Evolutionary conservation across 805 yeast genomes (phyloP).

Genomic region (Spencermartinsiella europaea): DNA sequence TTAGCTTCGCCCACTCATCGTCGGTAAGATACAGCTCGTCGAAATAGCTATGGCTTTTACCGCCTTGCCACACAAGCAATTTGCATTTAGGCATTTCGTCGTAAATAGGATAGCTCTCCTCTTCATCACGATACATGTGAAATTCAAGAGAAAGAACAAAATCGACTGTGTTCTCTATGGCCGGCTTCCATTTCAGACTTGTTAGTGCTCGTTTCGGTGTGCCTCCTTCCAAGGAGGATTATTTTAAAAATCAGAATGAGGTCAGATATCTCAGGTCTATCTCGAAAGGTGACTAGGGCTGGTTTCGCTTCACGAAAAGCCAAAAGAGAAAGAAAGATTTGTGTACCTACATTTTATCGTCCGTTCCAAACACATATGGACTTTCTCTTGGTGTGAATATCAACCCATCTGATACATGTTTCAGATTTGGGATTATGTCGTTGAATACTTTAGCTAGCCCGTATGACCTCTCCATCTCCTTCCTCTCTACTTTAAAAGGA

Average conservation of each 20-base stretch:
- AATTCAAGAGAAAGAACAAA: conserved; percentile 66
- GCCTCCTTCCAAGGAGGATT: no score
- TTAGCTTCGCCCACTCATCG: conserved; percentile 76
- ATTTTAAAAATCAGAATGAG: no score
- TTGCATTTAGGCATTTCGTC: conserved; percentile 70
- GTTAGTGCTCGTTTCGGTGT: no score
- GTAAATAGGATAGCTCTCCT: conserved; percentile 63
- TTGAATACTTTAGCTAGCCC: conserved; percentile 70
- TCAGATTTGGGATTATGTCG: conserved; percentile 58
- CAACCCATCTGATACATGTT: conserved; percentile 90
- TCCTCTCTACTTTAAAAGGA: conserved; percentile 82
- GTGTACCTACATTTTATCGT: conserved; percentile 47
- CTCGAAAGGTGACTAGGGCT: no score
- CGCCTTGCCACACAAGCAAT: conserved; percentile 75
- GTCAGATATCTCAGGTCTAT: background rate
- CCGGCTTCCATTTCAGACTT: conserved; percentile 89
- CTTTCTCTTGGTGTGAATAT: conserved; percentile 88
- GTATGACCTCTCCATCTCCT: conserved; percentile 81
- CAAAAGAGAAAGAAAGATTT: no score
- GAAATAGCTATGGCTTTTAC: conserved; percentile 52
- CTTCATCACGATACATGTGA: conserved; percentile 54
- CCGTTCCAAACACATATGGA: conserved; percentile 87
- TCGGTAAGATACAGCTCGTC: conserved; percentile 57
- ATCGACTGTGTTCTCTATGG: conserved; percentile 91
- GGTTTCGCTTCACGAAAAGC: no score